phyloP scores from a whole-genome alignment of 495 filamentous ascomycete genomes.

The Xylaria curta region DNA sequence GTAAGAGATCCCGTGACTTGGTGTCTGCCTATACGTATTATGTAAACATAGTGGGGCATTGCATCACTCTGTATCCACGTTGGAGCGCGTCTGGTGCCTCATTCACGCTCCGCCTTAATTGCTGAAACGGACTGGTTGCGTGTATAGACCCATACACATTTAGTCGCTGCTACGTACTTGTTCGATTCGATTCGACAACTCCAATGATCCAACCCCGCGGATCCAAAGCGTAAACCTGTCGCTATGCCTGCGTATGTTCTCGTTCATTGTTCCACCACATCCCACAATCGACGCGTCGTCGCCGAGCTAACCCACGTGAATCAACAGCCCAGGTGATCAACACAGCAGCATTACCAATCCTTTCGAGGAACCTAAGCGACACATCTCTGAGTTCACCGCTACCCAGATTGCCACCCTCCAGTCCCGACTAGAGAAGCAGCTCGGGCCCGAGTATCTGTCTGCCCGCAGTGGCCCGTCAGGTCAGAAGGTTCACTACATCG shows the following conservation, averaged over 20 bases:
- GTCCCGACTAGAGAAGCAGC: slow-evolving; percentile 82
- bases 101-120: slow-evolving; percentile 25
- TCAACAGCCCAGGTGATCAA: slow-evolving; percentile 78
- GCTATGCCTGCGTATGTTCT: slow-evolving; percentile 54
- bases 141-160: background rate
- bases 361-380: slow-evolving; percentile 72
- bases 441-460: slow-evolving; percentile 97
- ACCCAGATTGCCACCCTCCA: slow-evolving; percentile 88
- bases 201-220: background rate
- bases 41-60: slow-evolving; percentile 24
- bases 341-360: slow-evolving; percentile 70
- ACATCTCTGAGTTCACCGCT: slow-evolving; percentile 82
- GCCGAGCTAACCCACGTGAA: slow-evolving; percentile 30
- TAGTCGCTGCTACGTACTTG: background rate
- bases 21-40: slow-evolving; percentile 34
- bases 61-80: background rate
- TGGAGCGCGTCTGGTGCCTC: slow-evolving; percentile 22
- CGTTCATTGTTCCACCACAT: slow-evolving; percentile 23
- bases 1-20: slow-evolving; percentile 35
- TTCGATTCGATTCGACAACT: background rate
- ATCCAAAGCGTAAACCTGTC: slow-evolving; percentile 10
- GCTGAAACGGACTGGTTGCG: slow-evolving; percentile 1
- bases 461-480: slow-evolving; percentile 79
- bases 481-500: slow-evolving; percentile 86
- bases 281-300: slow-evolving; percentile 25